Evolutionary conservation across 2,329 filamentous ascomycete genomes (phyloP).

Genomic region (Hymenoscyphus linearis): DNA sequence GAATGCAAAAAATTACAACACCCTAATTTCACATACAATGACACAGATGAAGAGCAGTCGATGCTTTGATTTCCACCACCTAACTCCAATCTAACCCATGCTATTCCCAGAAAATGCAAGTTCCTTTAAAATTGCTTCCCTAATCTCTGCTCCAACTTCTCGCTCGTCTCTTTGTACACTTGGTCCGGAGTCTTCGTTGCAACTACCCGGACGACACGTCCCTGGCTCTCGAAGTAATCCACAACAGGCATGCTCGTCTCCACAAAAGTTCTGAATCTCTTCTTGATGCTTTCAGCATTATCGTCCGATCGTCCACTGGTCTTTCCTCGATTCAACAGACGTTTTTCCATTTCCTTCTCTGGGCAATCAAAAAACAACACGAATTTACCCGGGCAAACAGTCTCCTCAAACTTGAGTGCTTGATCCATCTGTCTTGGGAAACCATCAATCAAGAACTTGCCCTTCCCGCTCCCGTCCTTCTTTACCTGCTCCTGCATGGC

Average conservation of each 20-base stretch:
- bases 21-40: constrained; percentile 17
- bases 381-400: constrained; percentile 76
- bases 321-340: constrained; percentile 84
- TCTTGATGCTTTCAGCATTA: constrained; percentile 91
- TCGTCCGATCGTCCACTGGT: constrained; percentile 89
- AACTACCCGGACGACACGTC: constrained; percentile 73
- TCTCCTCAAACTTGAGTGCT: constrained; percentile 85
- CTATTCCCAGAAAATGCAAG: not conserved
- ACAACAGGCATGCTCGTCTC: constrained; percentile 98
- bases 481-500: constrained; percentile 72
- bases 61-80: constrained; percentile 2
- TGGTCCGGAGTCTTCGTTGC: constrained; percentile 63
- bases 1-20: constrained; percentile 5
- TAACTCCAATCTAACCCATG: constrained; percentile 5
- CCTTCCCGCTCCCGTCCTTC: constrained; percentile 44
- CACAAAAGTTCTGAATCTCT: constrained; percentile 89
- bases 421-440: constrained; percentile 98
- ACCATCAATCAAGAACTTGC: constrained; percentile 72
- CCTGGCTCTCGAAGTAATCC: constrained; percentile 70
- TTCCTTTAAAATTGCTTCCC: constrained; percentile 38
- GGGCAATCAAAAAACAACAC: constrained; percentile 94
- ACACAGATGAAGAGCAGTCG: constrained; percentile 7
- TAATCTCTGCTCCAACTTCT: constrained; percentile 45
- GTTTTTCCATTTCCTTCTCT: constrained; percentile 78
- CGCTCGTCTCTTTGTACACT: constrained; percentile 51